Conservation (phyloP, 1,284 basidiomycete species). For the Trichosporon coremiiforme region DNA sequence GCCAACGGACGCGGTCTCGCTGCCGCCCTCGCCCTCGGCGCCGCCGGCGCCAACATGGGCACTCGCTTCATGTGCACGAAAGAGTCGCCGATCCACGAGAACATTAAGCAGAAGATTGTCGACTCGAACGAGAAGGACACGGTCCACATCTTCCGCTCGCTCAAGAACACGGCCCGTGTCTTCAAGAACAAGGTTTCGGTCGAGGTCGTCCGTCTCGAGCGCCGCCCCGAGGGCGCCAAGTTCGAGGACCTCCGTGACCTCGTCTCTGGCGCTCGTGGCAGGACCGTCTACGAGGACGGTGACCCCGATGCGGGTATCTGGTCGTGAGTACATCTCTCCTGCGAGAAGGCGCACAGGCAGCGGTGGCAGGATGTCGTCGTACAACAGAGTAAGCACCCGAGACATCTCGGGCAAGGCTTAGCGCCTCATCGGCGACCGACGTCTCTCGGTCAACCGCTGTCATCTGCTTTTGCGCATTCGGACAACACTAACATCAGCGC, state of each 20-base stretch:
- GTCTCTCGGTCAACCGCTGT: background rate
- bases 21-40: constrained; percentile 78
- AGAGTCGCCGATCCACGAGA: constrained; percentile 78
- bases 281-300: constrained; percentile 76
- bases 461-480: no score
- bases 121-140: constrained; percentile 75
- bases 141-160: constrained; percentile 84
- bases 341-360: background rate
- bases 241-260: constrained; percentile 83
- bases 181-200: constrained; percentile 63
- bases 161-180: constrained; percentile 84
- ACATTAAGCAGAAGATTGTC: constrained; percentile 88
- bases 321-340: constrained; percentile 53
- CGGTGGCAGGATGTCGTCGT: no score
- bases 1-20: constrained; percentile 81
- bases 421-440: background rate
- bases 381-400: background rate
- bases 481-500: constrained; percentile 57
- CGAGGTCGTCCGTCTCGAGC: constrained; percentile 81
- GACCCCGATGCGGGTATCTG: constrained; percentile 87
- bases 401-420: background rate
- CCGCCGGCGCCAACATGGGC: constrained; percentile 81
- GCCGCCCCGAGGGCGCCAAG: constrained; percentile 76
- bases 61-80: constrained; percentile 55
- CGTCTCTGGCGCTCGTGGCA: constrained; percentile 73